Base-by-base conservation (phyloP, 2,329 filamentous ascomycete species). In the Verticillium dahliae region DNA sequence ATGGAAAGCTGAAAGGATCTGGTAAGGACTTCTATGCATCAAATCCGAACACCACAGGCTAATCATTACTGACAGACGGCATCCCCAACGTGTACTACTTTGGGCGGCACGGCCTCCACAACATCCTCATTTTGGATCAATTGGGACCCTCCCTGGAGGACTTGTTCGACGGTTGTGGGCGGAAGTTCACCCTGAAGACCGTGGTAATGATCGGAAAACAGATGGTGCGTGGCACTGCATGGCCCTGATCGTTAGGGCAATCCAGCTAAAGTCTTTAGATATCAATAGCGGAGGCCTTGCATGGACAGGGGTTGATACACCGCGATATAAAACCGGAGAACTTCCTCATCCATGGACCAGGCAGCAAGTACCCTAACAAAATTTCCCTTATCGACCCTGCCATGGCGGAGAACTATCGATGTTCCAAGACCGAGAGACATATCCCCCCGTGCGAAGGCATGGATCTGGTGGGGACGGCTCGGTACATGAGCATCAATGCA, bases 401-500 rank as follows among this genome's bases (percentile, higher is more conserved):
- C 71, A 98, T 99, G 95, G 95, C 95, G 66, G 98, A 99, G 81
- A 94, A 98, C 76, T 99, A 98, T 77, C 90, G 95, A 69, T 95
- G 99, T 70, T 94, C 95, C 62, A 98, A 98, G 83, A 97, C 95
- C 41, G 98, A 98, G 79, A 95, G 98, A 76, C 95, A 99, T 78
- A 98, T 98, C 68, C 93, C 95, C 14, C 98, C 98, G 76, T 86
- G 95, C 71, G 95, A 98, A 80, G 87, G 95, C 70, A 99, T 98
- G 79, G 97, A 93, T 5, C 81, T 99, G 63, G 98, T 94, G 4
- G 95, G 95, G 65, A 99, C 95, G 62, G 95, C 95, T 65, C 87
- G 95, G 74, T 99, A 99, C 78, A 98, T 98, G 95, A 96, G 92
- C 80, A 98, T 99, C 85, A 99, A 99, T 79, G 98, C 95, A 61